Percentiles rank a stretch among this genome's conserved stretches.
These are phyloP conservation scores for Cercospora sp. DNA, from an alignment of 2,329 filamentous ascomycete genomes.

Conservation along the genomic window DNA sequence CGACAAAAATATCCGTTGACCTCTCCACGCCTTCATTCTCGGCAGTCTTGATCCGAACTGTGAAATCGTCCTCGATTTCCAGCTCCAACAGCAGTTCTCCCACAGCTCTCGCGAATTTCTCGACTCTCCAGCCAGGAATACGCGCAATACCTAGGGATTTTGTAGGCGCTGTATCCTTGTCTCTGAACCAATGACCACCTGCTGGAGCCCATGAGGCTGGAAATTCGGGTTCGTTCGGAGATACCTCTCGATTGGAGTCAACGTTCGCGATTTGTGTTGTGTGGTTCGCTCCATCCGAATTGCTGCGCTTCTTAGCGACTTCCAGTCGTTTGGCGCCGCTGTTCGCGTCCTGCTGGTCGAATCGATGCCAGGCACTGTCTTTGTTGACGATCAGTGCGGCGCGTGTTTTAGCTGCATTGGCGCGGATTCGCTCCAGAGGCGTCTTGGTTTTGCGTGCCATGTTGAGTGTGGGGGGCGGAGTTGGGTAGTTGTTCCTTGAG, in stretches of 20 bases:
- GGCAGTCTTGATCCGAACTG: background rate
- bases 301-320: background rate
- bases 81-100: slow-evolving; percentile 2
- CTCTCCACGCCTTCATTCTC: slow-evolving; percentile 1
- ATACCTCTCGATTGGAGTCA: background rate
- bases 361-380: slow-evolving; percentile 1
- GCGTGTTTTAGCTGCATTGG: background rate
- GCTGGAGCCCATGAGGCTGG: slow-evolving; percentile 5
- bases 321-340: background rate
- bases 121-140: slow-evolving; percentile 13
- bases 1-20: slow-evolving; percentile 11
- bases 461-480: background rate
- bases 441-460: slow-evolving; percentile 10
- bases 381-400: background rate
- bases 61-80: background rate
- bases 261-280: background rate
- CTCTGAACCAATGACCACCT: slow-evolving; percentile 2
- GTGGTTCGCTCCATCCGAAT: background rate
- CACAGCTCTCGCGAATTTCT: slow-evolving; percentile 7
- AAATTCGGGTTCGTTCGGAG: background rate
- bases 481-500: no score
- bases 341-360: background rate
- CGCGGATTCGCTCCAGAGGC: slow-evolving; percentile 11
- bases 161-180: background rate
- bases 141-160: slow-evolving; percentile 10